Conservation (phyloP, 2,329 filamentous ascomycete species). For the Chaetomium olivaceum region DNA sequence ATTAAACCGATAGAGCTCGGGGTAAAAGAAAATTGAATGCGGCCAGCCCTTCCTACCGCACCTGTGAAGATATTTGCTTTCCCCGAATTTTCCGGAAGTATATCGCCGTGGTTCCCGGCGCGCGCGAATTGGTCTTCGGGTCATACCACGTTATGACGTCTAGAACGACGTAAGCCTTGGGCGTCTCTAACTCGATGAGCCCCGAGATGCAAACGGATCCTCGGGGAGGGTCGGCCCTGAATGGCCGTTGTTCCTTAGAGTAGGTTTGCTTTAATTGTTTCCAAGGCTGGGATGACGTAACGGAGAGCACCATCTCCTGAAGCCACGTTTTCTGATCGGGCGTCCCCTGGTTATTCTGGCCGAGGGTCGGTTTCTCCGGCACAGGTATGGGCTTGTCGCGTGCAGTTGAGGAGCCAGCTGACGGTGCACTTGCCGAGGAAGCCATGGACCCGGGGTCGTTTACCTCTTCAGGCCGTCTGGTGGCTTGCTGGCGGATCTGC, state of each 20-base stretch:
- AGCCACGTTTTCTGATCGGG: conserved; percentile 28
- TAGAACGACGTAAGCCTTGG: conserved; percentile 49
- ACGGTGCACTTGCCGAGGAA: conserved; percentile 1
- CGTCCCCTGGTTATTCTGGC: neutral
- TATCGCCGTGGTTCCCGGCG: neutral
- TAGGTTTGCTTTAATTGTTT: conserved; percentile 41
- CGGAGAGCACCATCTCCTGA: conserved; percentile 27
- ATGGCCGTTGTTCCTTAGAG: conserved; percentile 49
- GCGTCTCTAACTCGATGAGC: conserved; percentile 53
- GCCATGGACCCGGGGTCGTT: conserved; percentile 28
- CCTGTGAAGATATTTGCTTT: neutral
- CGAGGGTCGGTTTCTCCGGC: conserved; percentile 20
- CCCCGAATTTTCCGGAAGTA: neutral
- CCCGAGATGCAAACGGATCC: conserved; percentile 57
- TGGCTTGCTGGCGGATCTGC: conserved; percentile 31
- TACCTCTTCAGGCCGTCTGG: conserved; percentile 30
- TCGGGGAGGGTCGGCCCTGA: conserved; percentile 47
- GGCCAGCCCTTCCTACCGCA: neutral
- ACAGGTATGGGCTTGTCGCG: conserved; percentile 18
- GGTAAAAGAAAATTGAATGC: neutral
- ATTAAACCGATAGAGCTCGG: neutral
- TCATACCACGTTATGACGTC: conserved; percentile 58
- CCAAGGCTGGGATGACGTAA: conserved; percentile 41
- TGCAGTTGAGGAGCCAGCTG: neutral
- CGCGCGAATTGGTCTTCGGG: conserved; percentile 49